Evolutionary conservation across 352 stramenopile species (phyloP), one percentile per base, ranked within the genome.

Genomic region (Pythium plurisporium): DNA sequence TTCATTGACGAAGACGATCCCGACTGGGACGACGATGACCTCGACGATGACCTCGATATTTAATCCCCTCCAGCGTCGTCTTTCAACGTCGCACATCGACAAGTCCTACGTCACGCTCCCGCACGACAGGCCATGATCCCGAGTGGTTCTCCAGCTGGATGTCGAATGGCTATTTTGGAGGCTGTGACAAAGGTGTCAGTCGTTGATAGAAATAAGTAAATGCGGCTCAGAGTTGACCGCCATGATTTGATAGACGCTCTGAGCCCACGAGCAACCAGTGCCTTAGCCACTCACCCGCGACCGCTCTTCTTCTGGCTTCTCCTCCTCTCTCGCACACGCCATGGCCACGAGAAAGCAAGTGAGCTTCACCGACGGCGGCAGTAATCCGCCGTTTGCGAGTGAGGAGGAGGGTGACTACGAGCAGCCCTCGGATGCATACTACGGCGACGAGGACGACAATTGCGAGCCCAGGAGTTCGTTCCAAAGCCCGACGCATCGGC

Each of bases 1-100:
- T 89, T 86, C 54, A 92, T 92, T 51, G 82, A 92, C 29, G 74
- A 89, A 38, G 82, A 90, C 45, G 82, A 90, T 53, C 82, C 78
- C 14, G 82, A 92, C 66, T 92, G 64, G 55, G 71, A 79, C 53
- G 71, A 79, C 60, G 71, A 79, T 46, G 71, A 79, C 30, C 46
- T 79, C 17, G 71, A 79, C 55, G 71, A 79, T 48, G 71, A 79
- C 29, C 49, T 79, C 17, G 71, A 76, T 53, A 72, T 79, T 26
- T 79, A 66, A 49, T 33, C 20, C 19, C 11, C 6, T 31, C 7
- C 30, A 36, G n/a, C n/a, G n/a, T n/a, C n/a, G n/a, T n/a, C n/a
- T n/a, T 14, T 41, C 36, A 48, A 17, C 12, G 3, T 26, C 29
- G n/a, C 14, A 14, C 4, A 27, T 31, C 9, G 34, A 33, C 46